These are phyloP conservation scores for Apocynum venetum DNA, from an alignment of 257 asterid genomes.

Conservation along the genomic window DNA sequence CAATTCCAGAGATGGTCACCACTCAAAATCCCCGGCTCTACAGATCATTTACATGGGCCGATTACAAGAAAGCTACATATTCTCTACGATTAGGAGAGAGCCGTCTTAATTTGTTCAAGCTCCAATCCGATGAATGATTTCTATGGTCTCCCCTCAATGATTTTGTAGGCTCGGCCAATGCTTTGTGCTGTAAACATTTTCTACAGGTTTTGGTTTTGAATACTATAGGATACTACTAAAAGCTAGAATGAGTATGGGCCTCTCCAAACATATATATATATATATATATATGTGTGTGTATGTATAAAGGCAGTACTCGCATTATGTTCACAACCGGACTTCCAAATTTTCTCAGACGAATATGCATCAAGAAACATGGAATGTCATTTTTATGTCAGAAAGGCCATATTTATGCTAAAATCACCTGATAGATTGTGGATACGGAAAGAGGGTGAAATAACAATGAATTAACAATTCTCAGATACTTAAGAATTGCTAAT, in stretches of 20 bases:
- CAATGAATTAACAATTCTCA: not conserved
- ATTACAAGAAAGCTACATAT: slow-evolving; percentile 50
- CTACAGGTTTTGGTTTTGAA: not conserved
- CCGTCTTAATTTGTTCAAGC: slow-evolving; percentile 31
- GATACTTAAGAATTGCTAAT: no score
- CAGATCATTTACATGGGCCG: slow-evolving; percentile 43
- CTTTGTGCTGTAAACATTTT: not conserved
- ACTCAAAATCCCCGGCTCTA: slow-evolving; percentile 32
- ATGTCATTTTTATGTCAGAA: not conserved
- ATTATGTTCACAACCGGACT: not conserved
- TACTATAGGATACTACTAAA: not conserved
- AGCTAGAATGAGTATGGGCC: not conserved
- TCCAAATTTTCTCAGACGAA: not conserved
- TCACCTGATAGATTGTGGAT: not conserved
- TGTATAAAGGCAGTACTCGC: no score
- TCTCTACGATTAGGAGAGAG: slow-evolving; percentile 39
- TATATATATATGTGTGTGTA: not conserved
- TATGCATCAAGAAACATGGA: not conserved
- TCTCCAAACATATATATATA: no score
- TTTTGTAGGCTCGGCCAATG: not conserved
- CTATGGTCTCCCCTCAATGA: not conserved
- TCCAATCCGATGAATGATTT: slow-evolving; percentile 3
- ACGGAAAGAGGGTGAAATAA: not conserved
- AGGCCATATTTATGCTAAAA: no score
- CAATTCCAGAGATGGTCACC: slow-evolving; percentile 28